These are phyloP conservation scores for Suillus luteus DNA, from an alignment of 768 basidiomycete genomes.

Conservation along the genomic window DNA sequence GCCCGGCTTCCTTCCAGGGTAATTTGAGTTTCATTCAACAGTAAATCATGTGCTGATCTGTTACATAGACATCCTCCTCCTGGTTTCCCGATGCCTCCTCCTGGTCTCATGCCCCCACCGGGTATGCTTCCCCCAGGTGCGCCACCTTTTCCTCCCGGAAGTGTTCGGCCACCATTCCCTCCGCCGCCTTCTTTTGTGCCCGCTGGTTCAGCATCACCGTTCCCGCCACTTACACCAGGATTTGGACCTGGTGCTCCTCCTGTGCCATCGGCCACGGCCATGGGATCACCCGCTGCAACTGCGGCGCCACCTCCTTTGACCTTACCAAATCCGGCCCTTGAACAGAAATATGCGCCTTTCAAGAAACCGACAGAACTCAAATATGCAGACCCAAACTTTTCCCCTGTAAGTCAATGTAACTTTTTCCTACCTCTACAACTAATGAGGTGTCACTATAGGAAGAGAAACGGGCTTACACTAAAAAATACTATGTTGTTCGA, in stretches of 20 bases:
- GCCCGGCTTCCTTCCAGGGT: conserved; percentile 62
- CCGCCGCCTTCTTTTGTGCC: conserved; percentile 41
- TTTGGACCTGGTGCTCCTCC: conserved; percentile 18
- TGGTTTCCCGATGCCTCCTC: conserved; percentile 53
- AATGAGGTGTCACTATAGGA: conserved; percentile 49
- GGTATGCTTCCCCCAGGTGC: conserved; percentile 40
- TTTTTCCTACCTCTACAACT: conserved; percentile 3
- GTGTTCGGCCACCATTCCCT: conserved; percentile 34
- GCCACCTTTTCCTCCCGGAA: conserved; percentile 41
- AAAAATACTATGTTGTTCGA: conserved; percentile 61
- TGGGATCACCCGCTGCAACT: conserved; percentile 23
- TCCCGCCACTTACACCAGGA: conserved; percentile 28
- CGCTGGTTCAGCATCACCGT: conserved; percentile 30
- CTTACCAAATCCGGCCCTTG: conserved; percentile 57
- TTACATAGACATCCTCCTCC: conserved; percentile 49
- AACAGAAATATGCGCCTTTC: conserved; percentile 70
- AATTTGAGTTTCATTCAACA: conserved; percentile 28
- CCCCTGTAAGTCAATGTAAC: conserved; percentile 53
- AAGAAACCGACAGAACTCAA: conserved; percentile 79
- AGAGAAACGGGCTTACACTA: conserved; percentile 68
- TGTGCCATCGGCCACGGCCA: conserved; percentile 5
- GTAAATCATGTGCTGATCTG: conserved; percentile 19
- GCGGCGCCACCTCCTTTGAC: conserved; percentile 31
- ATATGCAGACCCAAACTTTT: conserved; percentile 76
- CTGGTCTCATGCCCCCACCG: conserved; percentile 37